Evolutionary conservation across 768 basidiomycete species (phyloP), one percentile per base, ranked within the genome.

Genomic region (Hydnum rufescens): DNA sequence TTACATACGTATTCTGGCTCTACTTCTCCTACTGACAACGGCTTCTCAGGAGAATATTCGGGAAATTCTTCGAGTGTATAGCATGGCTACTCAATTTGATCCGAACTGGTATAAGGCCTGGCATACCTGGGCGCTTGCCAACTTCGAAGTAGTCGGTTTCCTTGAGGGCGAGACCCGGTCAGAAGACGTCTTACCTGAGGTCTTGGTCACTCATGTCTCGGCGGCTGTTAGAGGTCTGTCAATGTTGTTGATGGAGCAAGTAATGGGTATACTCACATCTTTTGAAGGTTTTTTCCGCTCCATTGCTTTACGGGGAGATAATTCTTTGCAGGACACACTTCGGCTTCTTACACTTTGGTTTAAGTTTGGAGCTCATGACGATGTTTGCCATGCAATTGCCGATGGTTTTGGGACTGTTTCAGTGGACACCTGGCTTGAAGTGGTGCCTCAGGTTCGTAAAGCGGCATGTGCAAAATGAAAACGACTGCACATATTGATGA

Each of bases 31-130:
- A 22, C 22, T 26, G 23, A 46, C 46, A 30, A 48, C 57, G 64
- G 39, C 32, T 3, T 26, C 47, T 30, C 60, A 90, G 86, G 71
- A 80, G 55, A 81, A 86, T 53, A 76, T 82, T 23, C 75, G 79
- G 50, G 80, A 83, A 42, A 87, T 96, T 53, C 67, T 99, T 4
- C 75, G 80, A 57, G 78, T 85, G 3, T 96, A 95, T 65, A 71
- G 74, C 49, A 71, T 81, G 29, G 86, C 95, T 0, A 97, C 95
- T 2, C 80, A 82, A 59, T 86, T 86, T 57, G 93, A 97, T 63
- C 77, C 82, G 3, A 71, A 74, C n/a, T 99, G 95, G 95, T 96
- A 96, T 66, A 96, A 99, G 63, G 95, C 93, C 18, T 97, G 92
- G 92, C 95, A 99, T 61, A 89, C 88, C 0, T 99, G 90, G 89